A percentile compares a stretch with the other conserved stretches of the same genome.
Conservation (phyloP, 2,329 filamentous ascomycete genomes). For the Claviceps sorghi region DNA sequence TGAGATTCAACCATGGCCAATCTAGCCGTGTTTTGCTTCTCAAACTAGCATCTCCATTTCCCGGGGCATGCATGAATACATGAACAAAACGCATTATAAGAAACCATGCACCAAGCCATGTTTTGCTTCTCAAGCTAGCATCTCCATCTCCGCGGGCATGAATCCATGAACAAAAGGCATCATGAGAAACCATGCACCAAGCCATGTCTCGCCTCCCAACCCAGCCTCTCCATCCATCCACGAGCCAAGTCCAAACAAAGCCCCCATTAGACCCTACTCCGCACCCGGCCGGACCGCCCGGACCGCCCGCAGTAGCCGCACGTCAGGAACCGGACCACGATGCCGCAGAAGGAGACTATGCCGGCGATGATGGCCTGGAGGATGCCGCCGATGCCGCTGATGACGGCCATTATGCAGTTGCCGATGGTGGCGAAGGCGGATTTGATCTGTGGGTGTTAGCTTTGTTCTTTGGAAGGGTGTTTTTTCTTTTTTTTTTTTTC, state of each 20-base stretch:
- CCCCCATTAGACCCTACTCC: constrained; percentile 13
- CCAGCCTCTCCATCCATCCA: background rate
- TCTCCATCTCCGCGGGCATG: too few relatives aligned
- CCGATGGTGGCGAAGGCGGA: constrained; percentile 50
- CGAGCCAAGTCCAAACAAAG: background rate
- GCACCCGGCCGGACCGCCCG: constrained; percentile 6
- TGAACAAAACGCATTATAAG: too few relatives aligned
- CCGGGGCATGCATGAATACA: too few relatives aligned
- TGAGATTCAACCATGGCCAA: background rate
- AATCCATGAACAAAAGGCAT: too few relatives aligned
- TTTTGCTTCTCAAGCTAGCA: too few relatives aligned
- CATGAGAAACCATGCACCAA: too few relatives aligned
- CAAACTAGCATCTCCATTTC: too few relatives aligned
- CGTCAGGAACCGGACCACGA: constrained; percentile 52
- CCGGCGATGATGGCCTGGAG: constrained; percentile 53
- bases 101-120: too few relatives aligned
- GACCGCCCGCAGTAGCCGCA: constrained; percentile 28
- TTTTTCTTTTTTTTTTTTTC: background rate
- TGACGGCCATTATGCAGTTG: constrained; percentile 50
- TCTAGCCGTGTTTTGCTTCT: too few relatives aligned
- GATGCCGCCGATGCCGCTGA: constrained; percentile 51
- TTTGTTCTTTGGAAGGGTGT: background rate
- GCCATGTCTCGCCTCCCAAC: background rate
- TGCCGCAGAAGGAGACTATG: constrained; percentile 48
- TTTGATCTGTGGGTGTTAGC: constrained; percentile 30